phyloP scores from a whole-genome alignment of 305 asterid genomes.

The Fraxinus dipetala region DNA sequence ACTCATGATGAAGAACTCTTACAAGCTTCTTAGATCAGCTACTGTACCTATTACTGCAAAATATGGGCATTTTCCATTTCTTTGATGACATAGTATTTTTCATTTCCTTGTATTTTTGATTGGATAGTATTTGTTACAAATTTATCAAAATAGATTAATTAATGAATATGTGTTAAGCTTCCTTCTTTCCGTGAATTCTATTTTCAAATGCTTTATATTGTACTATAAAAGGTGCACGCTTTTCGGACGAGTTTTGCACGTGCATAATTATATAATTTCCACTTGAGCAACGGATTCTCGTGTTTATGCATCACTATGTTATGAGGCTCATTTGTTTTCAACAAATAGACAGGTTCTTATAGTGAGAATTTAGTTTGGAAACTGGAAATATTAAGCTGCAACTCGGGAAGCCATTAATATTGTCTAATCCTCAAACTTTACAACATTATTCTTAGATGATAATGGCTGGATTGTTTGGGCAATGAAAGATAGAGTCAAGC shows the following conservation, averaged over 20 bases:
- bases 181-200: not conserved
- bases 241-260: not conserved
- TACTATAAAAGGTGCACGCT: not conserved
- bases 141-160: too few species aligned
- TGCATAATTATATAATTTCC: not conserved
- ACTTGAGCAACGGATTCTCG: not conserved
- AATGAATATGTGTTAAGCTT: not conserved
- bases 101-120: too few species aligned
- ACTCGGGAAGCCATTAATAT: not conserved
- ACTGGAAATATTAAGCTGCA: not conserved
- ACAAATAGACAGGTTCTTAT: not conserved
- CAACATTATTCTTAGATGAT: slow-evolving; percentile 50
- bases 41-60: slow-evolving; percentile 11
- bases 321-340: not conserved
- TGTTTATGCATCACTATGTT: not conserved
- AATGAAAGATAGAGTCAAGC: slow-evolving; percentile 76
- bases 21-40: slow-evolving; percentile 57
- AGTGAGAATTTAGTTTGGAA: not conserved
- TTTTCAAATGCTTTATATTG: not conserved
- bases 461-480: slow-evolving; percentile 49
- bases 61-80: slow-evolving; percentile 18
- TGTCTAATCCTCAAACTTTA: not conserved
- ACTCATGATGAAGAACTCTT: slow-evolving; percentile 62
- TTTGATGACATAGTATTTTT: not conserved
- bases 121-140: too few species aligned